phyloP scores from a whole-genome alignment of 495 filamentous ascomycete species.

The Clavariopsis aquatica region DNA sequence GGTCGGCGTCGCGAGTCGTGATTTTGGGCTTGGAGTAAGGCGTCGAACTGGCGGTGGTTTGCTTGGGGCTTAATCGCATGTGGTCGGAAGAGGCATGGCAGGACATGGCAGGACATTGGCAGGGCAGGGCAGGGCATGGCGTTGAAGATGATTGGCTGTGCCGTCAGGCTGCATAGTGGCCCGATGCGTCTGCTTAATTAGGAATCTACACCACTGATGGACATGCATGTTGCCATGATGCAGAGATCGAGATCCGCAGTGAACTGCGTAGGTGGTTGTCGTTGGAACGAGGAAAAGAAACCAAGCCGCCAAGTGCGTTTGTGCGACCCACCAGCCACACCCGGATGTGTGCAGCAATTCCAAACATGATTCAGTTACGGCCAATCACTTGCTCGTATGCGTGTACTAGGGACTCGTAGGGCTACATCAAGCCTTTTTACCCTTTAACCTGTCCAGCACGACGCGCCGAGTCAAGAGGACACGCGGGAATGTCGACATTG shows the following conservation, averaged over 20 bases:
- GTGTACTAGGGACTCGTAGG: neutral
- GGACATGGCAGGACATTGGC: too few species aligned
- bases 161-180: neutral
- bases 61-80: constrained; percentile 12
- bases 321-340: neutral
- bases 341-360: neutral
- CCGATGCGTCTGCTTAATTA: neutral
- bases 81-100: constrained; percentile 2
- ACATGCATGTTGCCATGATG: neutral
- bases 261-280: neutral
- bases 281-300: constrained; percentile 3
- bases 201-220: neutral
- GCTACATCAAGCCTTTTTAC: neutral
- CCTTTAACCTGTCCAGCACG: neutral
- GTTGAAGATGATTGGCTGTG: constrained; percentile 19
- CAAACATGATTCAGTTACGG: neutral
- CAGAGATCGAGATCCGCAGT: neutral
- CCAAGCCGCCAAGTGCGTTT: constrained; percentile 1
- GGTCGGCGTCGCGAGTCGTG: constrained; percentile 26
- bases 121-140: constrained; percentile 24
- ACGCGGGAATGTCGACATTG: neutral
- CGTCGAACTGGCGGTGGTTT: constrained; percentile 14
- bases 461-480: neutral
- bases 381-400: neutral
- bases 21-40: constrained; percentile 33